Evolutionary conservation across 2,329 filamentous ascomycete species (phyloP).

Genomic region (Colletotrichum lupini): DNA sequence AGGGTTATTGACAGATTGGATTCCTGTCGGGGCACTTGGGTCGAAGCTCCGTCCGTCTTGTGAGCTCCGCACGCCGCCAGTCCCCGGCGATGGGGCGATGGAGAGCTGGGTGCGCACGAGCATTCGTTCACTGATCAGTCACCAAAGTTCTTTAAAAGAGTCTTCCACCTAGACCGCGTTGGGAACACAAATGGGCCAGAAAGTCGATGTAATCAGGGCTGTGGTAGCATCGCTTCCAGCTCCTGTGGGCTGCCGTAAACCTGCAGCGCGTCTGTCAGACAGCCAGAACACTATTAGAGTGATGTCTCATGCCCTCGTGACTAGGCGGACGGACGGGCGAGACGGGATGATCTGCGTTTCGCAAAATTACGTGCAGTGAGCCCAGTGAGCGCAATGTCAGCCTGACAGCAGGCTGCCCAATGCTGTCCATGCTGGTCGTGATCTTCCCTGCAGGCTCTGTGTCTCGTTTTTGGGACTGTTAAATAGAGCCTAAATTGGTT

Average conservation of each 20-base stretch:
- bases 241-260: not conserved
- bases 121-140: not conserved
- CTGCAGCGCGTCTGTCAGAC: not conserved
- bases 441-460: not conserved
- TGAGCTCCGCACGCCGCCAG: constrained; percentile 12
- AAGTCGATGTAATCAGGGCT: not conserved
- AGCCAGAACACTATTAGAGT: not conserved
- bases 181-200: not conserved
- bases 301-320: not conserved
- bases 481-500: not conserved
- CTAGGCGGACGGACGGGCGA: not conserved
- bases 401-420: not conserved
- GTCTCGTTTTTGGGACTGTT: not conserved
- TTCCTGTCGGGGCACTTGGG: not conserved
- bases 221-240: constrained; percentile 12
- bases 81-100: not conserved
- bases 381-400: not conserved
- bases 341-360: constrained; percentile 4
- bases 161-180: not conserved
- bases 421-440: not conserved
- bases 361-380: constrained; percentile 10
- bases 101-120: not conserved
- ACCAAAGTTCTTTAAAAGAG: too few species aligned
- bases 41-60: constrained; percentile 7
- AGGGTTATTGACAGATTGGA: constrained; percentile 14